Conservation (phyloP, 768 basidiomycete genomes). For the Suillus brevipes region DNA sequence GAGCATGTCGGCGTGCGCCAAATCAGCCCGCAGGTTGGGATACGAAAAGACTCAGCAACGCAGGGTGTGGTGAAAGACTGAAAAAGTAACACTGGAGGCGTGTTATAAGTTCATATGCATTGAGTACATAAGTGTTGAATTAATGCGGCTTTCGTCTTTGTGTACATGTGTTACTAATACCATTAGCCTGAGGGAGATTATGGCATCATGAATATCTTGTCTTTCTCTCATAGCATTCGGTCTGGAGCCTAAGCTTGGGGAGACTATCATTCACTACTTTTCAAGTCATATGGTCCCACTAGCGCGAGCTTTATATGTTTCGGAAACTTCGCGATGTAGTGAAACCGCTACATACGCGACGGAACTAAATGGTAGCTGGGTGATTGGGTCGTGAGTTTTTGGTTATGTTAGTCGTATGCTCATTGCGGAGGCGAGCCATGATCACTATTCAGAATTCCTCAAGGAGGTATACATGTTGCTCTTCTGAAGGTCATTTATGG, state of each 20-base stretch:
- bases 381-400: constrained; percentile 42
- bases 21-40: no score
- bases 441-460: constrained; percentile 42
- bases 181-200: no score
- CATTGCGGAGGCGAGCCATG: constrained; percentile 2
- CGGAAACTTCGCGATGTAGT: neutral
- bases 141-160: no score
- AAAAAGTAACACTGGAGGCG: no score
- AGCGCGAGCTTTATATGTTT: neutral
- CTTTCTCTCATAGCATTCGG: neutral
- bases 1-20: no score
- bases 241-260: neutral
- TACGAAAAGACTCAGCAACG: no score
- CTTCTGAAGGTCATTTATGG: neutral
- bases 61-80: no score
- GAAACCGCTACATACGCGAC: neutral
- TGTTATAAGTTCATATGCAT: no score
- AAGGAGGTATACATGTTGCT: constrained; percentile 44
- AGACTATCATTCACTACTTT: neutral
- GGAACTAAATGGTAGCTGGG: constrained; percentile 47
- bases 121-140: no score
- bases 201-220: no score
- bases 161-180: no score
- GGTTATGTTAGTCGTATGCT: constrained; percentile 6
- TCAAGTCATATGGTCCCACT: neutral